phyloP scores from a whole-genome alignment of 257 asterid genomes.

The Solanum gandarillasii region DNA sequence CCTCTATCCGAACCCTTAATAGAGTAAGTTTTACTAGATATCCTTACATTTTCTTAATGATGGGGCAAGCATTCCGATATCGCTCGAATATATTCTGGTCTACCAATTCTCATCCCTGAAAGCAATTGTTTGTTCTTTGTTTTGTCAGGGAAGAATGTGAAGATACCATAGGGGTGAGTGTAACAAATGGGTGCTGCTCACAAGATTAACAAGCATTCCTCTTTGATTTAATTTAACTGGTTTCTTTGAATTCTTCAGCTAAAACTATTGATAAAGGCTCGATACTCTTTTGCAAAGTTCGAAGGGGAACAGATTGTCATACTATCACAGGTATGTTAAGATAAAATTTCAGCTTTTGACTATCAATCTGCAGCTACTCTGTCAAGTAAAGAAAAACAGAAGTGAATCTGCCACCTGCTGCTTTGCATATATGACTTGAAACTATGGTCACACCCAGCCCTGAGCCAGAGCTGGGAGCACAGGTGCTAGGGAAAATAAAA shows the following conservation, averaged over 20 bases:
- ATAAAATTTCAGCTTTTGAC: not conserved
- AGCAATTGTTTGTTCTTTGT: not conserved
- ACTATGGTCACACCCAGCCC: not conserved
- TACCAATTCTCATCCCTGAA: not conserved
- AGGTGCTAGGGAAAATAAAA: not conserved
- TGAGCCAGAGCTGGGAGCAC: not conserved
- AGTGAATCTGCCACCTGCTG: not conserved
- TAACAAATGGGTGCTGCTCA: not conserved
- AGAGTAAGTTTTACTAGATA: constrained; percentile 39
- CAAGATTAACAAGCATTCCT: constrained; percentile 1
- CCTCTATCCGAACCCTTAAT: constrained; percentile 93
- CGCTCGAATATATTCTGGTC: not conserved
- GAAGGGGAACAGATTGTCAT: constrained; percentile 83
- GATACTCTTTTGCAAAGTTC: constrained; percentile 78
- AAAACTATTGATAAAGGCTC: constrained; percentile 78
- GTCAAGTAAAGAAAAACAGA: not conserved
- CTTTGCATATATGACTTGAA: not conserved
- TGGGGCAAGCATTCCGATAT: not conserved
- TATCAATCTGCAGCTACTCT: not conserved
- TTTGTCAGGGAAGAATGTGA: constrained; percentile 71
- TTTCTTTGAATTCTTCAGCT: constrained; percentile 36
- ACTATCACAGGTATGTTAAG: constrained; percentile 67
- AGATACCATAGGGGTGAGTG: constrained; percentile 80
- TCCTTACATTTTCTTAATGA: not conserved
- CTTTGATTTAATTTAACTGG: constrained; percentile 5